A percentile compares a stretch with the other conserved stretches of the same genome.
Evolutionary conservation across 2,329 filamentous ascomycete genomes (phyloP).

Genomic region (Aspergillus transmontanensis): DNA sequence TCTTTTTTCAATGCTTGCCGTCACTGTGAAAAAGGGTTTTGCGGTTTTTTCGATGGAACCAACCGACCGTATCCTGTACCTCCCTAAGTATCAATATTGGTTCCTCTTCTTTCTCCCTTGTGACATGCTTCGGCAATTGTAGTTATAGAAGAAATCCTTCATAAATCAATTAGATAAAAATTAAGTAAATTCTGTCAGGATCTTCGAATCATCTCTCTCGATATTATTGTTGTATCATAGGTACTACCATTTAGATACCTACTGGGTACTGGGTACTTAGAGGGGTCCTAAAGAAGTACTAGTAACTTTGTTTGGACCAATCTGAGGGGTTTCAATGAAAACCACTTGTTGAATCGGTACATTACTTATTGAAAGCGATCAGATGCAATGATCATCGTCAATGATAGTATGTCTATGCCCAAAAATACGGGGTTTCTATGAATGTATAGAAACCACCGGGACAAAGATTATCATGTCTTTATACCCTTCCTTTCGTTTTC

Average conservation of each 20-base stretch:
- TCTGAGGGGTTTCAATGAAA: slow-evolving; percentile 15
- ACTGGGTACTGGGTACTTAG: background rate
- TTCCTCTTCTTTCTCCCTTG: background rate
- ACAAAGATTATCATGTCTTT: background rate
- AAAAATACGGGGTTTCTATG: background rate
- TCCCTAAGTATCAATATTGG: background rate
- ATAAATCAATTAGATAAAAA: background rate
- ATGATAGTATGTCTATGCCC: background rate
- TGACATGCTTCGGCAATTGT: background rate
- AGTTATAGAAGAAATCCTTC: background rate
- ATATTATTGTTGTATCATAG: background rate
- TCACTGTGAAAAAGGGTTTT: slow-evolving; percentile 2
- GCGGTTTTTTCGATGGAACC: background rate
- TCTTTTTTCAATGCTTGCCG: background rate
- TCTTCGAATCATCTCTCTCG: background rate
- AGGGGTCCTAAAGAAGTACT: background rate
- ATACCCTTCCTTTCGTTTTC: background rate
- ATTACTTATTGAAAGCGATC: background rate
- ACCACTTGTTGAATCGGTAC: background rate
- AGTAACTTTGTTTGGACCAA: slow-evolving; percentile 6
- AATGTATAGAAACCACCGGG: background rate
- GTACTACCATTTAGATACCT: background rate
- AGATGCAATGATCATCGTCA: background rate
- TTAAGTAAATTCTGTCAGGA: background rate
- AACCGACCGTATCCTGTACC: background rate